Evolutionary conservation across 371 early-diverging fungal species (phyloP).

Genomic region (Mortierella sp.): DNA sequence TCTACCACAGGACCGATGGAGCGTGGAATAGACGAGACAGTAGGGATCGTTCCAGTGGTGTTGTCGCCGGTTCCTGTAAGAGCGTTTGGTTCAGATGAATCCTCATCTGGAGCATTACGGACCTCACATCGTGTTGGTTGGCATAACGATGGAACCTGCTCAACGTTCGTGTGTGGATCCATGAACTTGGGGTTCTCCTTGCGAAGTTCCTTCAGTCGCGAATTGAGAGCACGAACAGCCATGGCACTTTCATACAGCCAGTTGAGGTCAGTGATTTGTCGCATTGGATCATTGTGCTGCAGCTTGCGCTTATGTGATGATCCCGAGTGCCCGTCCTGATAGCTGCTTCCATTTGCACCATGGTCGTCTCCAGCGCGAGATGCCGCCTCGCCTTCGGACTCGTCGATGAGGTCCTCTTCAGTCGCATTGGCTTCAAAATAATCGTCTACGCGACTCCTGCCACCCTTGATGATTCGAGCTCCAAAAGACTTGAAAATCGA

Average conservation of each 20-base stretch:
- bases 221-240: slow-evolving; percentile 68
- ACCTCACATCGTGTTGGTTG: slow-evolving; percentile 63
- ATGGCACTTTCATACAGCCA: slow-evolving; percentile 72
- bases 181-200: slow-evolving; percentile 67
- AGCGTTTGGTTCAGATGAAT: not conserved
- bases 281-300: slow-evolving; percentile 25
- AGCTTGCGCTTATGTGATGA: too few species aligned
- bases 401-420: slow-evolving; percentile 25
- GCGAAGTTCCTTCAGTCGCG: slow-evolving; percentile 63
- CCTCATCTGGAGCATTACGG: slow-evolving; percentile 7
- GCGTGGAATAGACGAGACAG: slow-evolving; percentile 44
- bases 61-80: not conserved
- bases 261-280: slow-evolving; percentile 37
- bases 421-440: slow-evolving; percentile 72
- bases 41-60: not conserved
- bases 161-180: slow-evolving; percentile 82
- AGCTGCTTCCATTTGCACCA: slow-evolving; percentile 24
- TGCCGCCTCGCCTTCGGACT: slow-evolving; percentile 35
- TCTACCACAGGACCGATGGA: slow-evolving; percentile 47
- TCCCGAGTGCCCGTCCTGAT: too few species aligned
- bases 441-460: slow-evolving; percentile 83
- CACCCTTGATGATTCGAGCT: slow-evolving; percentile 76
- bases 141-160: slow-evolving; percentile 71
- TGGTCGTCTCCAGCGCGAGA: slow-evolving; percentile 10
- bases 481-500: slow-evolving; percentile 91